Percentiles rank a stretch among this genome's conserved stretches.
Evolutionary conservation across 768 basidiomycete genomes (phyloP).

Genomic region (Dictyophora rubrovolvata): DNA sequence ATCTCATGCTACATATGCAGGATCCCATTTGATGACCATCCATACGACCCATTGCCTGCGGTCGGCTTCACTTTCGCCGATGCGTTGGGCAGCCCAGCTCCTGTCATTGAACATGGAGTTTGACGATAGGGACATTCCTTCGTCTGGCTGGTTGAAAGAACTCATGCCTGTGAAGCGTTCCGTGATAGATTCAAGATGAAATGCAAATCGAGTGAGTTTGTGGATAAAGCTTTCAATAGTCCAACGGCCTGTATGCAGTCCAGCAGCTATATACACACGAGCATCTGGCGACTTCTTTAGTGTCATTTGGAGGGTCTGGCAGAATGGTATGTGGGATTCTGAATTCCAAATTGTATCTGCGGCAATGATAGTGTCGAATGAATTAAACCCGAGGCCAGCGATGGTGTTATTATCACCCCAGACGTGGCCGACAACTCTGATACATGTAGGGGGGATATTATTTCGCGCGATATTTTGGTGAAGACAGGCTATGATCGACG

Average conservation of each 20-base stretch:
- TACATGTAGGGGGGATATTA: constrained; percentile 30
- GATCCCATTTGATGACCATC: constrained; percentile 43
- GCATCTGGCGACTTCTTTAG: constrained; percentile 34
- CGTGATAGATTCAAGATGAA: constrained; percentile 20
- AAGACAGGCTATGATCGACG: constrained; percentile 45
- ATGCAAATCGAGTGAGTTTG: constrained; percentile 27
- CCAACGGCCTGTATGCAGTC: constrained; percentile 68
- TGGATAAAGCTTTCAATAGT: constrained; percentile 54
- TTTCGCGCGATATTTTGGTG: constrained; percentile 48
- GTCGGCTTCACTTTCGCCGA: constrained; percentile 55
- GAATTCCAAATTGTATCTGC: constrained; percentile 77
- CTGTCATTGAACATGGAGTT: constrained; percentile 20
- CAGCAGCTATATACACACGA: constrained; percentile 57
- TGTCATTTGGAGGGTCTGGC: constrained; percentile 40
- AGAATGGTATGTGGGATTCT: constrained; percentile 42
- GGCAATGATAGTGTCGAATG: constrained; percentile 57
- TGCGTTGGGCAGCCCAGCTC: constrained; percentile 39
- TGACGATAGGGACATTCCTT: neutral
- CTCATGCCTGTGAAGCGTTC: neutral
- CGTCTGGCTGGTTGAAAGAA: neutral
- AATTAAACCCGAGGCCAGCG: constrained; percentile 11
- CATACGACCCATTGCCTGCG: constrained; percentile 65
- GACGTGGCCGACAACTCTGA: constrained; percentile 45
- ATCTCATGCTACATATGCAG: neutral
- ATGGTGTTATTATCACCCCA: constrained; percentile 38